Evolutionary conservation across 2,329 filamentous ascomycete genomes (phyloP).

Genomic region (Microsporum ferrugineum): DNA sequence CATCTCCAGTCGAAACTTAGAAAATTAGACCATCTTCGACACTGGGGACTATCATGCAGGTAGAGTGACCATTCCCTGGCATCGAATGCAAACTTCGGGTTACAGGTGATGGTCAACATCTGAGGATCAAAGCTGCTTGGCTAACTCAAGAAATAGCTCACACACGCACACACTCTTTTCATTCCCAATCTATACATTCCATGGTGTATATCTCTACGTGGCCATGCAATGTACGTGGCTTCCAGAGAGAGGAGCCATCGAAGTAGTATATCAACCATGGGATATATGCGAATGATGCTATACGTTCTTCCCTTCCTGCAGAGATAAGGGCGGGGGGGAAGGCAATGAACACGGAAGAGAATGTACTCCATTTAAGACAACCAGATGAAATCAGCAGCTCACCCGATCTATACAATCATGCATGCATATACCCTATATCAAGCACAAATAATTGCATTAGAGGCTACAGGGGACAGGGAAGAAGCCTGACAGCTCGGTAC

Average conservation of each 20-base stretch:
- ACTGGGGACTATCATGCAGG: too few species aligned
- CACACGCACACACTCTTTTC: too few species aligned
- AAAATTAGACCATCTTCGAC: too few species aligned
- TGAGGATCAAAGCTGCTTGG: too few species aligned
- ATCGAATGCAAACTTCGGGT: not conserved
- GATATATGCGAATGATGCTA: not conserved
- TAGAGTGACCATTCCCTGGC: too few species aligned
- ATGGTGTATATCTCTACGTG: not conserved
- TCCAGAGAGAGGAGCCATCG: not conserved
- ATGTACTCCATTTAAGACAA: not conserved
- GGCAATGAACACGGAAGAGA: not conserved
- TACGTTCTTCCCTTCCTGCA: not conserved
- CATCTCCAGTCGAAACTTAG: too few species aligned
- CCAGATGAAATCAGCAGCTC: not conserved
- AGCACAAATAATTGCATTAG: not conserved
- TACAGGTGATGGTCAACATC: not conserved
- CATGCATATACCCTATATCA: not conserved
- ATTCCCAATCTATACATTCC: too few species aligned
- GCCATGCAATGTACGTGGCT: not conserved
- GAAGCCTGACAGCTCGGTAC: not conserved
- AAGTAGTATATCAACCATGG: not conserved
- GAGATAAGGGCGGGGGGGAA: not conserved
- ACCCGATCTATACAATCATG: not conserved
- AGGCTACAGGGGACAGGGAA: not conserved
- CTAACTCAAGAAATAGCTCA: too few species aligned